A percentile compares a stretch with the other conserved stretches of the same genome.
phyloP scores from a whole-genome alignment of 2,329 filamentous ascomycete genomes.

The Colletotrichum horii region DNA sequence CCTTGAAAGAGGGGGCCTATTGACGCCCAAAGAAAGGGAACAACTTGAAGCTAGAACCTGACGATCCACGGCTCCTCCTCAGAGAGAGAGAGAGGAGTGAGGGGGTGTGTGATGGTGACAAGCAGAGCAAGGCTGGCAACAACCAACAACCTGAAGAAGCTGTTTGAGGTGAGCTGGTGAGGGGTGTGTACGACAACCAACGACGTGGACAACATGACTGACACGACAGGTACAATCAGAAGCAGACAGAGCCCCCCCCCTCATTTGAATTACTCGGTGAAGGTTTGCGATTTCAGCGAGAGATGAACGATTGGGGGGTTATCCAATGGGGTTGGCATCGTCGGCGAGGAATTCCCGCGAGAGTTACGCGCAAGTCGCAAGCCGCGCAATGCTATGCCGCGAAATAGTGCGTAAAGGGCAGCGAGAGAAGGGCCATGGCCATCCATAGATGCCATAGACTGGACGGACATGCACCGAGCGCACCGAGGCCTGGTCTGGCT shows the following conservation, averaged over 20 bases:
- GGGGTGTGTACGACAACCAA: neutral
- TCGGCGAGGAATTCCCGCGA: neutral
- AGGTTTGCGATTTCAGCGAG: slow-evolving; percentile 8
- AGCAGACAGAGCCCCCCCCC: neutral
- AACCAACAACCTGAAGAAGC: neutral
- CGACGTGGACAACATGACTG: neutral
- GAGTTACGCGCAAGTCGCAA: neutral
- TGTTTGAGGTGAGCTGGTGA: neutral
- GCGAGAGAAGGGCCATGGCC: neutral
- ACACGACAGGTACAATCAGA: neutral
- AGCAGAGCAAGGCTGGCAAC: neutral
- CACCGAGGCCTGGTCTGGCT: neutral
- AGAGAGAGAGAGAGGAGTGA: neutral
- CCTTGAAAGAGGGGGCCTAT: neutral
- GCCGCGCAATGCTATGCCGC: neutral
- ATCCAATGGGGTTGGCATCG: neutral
- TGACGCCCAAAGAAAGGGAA: neutral
- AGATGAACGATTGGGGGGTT: neutral
- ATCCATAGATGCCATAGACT: neutral
- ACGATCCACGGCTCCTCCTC: neutral
- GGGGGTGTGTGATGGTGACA: neutral
- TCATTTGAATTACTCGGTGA: neutral
- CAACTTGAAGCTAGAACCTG: neutral
- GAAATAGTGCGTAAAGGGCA: neutral
- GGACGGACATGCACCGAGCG: slow-evolving; percentile 16